Base-by-base conservation (phyloP, 306 rosid species). In the Trifolium fragiferum region DNA sequence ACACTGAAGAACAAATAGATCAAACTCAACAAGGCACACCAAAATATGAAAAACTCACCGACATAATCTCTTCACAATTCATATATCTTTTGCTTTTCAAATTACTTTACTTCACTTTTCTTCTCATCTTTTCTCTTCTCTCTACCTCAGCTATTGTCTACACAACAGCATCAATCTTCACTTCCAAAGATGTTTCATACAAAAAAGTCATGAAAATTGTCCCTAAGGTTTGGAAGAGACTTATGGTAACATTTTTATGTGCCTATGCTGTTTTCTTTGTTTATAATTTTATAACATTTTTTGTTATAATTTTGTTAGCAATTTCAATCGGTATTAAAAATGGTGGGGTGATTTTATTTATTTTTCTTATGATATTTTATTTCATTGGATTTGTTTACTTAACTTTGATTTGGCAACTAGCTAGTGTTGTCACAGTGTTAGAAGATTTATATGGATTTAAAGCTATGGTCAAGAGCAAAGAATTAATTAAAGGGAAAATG, bases 391-490 rank as follows among this genome's bases (percentile, higher is more conserved):
- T 85, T 9, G 84, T 83, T 35, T 91, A 85, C 82, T 21, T 89
- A 10, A 47, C 87, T 41, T 9, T 85, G 15, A 55, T 89, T 38
- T 91, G 97, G 97, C 97, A 86, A 33, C 64, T 91, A 19, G 89
- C 95, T 1, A 81, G 81, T 44, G 97, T 84, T 12, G 87, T 91
- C 25, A 82, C 90, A 0, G 94, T 91, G 12, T 73, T 91, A 16
- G 97, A 91, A 62, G 89, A 91, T n/a, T 58, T 49, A 0, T 76
- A 33, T 18, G 97, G 97, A 8, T 0, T 86, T n/a, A 16, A 40
- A 23, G 92, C 97, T 53, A 87, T 91, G 97, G 7, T 11, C 41
- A 91, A 87, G 59, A 87, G 97, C 84, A 81, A 68, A 84, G 76
- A 68, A 0, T 40, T 91, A 8, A 63, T 84, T 7, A 87, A 63